Evolutionary conservation across 2,329 filamentous ascomycete species (phyloP).

Genomic region (Fusarium odoratissimum): DNA sequence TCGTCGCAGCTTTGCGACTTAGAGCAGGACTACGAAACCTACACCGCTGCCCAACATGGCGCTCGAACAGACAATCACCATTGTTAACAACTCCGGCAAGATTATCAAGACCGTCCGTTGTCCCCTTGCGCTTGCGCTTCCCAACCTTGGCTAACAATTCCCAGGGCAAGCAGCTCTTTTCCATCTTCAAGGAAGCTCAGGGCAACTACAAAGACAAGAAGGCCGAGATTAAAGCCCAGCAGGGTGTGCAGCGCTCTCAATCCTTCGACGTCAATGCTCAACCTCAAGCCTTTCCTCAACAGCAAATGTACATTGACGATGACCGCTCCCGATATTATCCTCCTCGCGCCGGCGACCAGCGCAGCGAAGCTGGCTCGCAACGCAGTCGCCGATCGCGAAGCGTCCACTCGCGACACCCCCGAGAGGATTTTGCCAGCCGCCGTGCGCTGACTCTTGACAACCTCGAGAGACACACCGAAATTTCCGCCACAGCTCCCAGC

Average conservation of each 20-base stretch:
- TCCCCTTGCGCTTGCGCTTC: not conserved
- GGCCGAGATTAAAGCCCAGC: conserved; percentile 78
- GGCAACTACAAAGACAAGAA: conserved; percentile 90
- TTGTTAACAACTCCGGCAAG: conserved; percentile 91
- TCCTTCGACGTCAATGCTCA: conserved; percentile 61
- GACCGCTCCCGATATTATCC: conserved; percentile 51
- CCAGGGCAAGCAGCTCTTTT: conserved; percentile 89
- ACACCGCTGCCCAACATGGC: conserved; percentile 51
- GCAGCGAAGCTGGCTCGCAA: conserved; percentile 56
- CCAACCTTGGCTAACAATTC: conserved; percentile 24
- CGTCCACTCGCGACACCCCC: conserved; percentile 45
- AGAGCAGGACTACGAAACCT: conserved; percentile 14
- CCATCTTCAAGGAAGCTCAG: conserved; percentile 92
- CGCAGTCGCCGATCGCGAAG: conserved; percentile 56
- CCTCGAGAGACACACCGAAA: conserved; percentile 64
- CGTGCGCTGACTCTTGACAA: conserved; percentile 64
- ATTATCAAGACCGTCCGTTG: conserved; percentile 84
- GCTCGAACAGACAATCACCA: conserved; percentile 80
- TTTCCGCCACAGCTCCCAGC: conserved; percentile 62
- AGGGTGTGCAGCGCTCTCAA: conserved; percentile 69
- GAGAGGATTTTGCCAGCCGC: conserved; percentile 48
- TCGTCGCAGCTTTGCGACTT: conserved; percentile 4
- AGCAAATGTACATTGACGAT: conserved; percentile 42
- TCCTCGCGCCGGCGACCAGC: conserved; percentile 49
- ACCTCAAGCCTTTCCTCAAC: conserved; percentile 27